Conservation (phyloP, 768 basidiomycete species). For the Lactarius deliciosus region DNA sequence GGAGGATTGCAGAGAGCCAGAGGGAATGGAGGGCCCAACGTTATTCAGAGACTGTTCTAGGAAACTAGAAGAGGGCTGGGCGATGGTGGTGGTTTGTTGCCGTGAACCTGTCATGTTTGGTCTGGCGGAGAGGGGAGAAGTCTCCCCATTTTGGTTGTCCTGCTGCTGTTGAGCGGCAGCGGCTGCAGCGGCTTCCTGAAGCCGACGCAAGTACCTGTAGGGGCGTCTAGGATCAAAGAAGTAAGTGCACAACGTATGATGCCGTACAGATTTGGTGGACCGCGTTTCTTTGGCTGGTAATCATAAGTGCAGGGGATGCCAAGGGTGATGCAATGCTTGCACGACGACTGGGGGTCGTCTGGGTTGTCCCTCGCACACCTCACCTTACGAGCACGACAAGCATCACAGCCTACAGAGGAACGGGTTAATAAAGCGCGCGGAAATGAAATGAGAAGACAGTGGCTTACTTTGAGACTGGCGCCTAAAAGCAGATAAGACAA, state of each 20-base stretch:
- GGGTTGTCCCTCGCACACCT: conserved; percentile 79
- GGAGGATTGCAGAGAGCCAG: conserved; percentile 58
- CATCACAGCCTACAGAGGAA: conserved; percentile 67
- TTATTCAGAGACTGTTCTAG: conserved; percentile 50
- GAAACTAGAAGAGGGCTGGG: conserved; percentile 42
- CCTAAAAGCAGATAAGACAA: conserved; percentile 46
- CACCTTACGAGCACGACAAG: conserved; percentile 84
- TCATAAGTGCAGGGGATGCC: conserved; percentile 87
- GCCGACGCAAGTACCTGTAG: conserved; percentile 69
- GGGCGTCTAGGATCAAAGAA: conserved; percentile 16
- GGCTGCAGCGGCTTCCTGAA: conserved; percentile 70
- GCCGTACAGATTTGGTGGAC: conserved; percentile 85
- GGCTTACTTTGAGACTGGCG: conserved; percentile 81
- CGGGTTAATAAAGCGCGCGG: conserved; percentile 32
- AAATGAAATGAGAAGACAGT: conserved; percentile 26
- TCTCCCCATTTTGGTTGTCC: conserved; percentile 38
- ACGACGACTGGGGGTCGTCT: conserved; percentile 72
- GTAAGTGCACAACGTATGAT: neutral
- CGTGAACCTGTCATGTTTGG: conserved; percentile 21
- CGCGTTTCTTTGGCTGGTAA: conserved; percentile 91
- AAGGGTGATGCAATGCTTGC: conserved; percentile 84
- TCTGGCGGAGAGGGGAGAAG: conserved; percentile 26
- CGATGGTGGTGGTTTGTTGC: conserved; percentile 12
- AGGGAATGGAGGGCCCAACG: conserved; percentile 38
- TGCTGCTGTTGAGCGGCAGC: conserved; percentile 48